These are phyloP conservation scores for Fragaria vesca DNA, from an alignment of 306 rosid species.

Conservation along the genomic window DNA sequence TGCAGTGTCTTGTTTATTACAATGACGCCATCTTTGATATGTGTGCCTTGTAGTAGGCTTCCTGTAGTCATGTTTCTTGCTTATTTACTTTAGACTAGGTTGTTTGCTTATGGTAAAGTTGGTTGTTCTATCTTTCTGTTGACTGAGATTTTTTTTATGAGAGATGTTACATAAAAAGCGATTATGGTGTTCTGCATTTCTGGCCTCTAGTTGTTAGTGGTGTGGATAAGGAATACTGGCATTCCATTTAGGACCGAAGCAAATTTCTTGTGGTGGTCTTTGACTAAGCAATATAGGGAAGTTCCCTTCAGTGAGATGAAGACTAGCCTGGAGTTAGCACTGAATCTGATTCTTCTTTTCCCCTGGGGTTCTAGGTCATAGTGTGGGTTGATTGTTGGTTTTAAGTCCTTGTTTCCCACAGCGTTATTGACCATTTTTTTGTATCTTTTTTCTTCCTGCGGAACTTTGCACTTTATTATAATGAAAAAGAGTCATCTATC, in stretches of 20 bases:
- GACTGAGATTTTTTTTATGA: background rate
- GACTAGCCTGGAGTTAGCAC: background rate
- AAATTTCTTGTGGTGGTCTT: background rate
- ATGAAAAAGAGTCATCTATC: background rate
- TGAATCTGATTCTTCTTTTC: background rate
- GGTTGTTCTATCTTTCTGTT: background rate
- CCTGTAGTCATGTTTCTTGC: background rate
- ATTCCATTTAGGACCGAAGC: background rate
- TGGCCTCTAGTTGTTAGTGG: background rate
- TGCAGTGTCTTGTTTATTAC: constrained; percentile 18
- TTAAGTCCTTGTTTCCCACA: background rate
- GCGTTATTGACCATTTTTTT: background rate
- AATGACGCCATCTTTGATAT: background rate
- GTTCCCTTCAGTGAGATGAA: background rate
- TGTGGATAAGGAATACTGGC: background rate
- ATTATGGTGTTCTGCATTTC: constrained; percentile 1
- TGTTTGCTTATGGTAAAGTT: background rate
- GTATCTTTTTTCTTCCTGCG: background rate
- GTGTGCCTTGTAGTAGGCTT: background rate
- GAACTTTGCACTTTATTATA: background rate
- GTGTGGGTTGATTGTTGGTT: background rate
- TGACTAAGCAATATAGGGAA: background rate
- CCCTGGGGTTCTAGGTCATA: background rate
- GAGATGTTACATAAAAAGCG: background rate
- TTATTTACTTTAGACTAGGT: background rate